These are phyloP conservation scores for Fulvia fulva DNA, from an alignment of 2,329 filamentous ascomycete genomes.

Conservation along the genomic window DNA sequence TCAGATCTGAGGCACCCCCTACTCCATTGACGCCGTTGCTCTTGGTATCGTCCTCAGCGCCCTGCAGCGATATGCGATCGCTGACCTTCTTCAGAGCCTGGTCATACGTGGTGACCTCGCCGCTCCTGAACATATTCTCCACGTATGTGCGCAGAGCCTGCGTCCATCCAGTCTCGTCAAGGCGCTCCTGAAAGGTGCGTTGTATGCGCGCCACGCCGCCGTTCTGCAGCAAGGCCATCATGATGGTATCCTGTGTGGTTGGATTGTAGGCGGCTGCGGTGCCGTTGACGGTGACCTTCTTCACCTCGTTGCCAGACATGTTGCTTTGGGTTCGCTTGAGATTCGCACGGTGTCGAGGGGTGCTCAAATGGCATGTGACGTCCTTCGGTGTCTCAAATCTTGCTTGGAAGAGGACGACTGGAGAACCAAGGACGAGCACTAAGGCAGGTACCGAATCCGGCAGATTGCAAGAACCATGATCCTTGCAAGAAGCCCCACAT, in stretches of 20 bases:
- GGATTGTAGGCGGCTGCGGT: conserved; percentile 38
- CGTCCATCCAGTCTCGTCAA: conserved; percentile 58
- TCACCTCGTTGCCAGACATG: conserved; percentile 17
- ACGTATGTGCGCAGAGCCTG: conserved; percentile 53
- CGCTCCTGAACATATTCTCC: conserved; percentile 54
- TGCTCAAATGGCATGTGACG: too few species aligned
- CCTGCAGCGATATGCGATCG: conserved; percentile 32
- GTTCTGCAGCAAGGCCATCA: conserved; percentile 44
- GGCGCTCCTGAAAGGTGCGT: conserved; percentile 49
- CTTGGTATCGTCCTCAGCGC: conserved; percentile 23
- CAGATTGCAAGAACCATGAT: neutral
- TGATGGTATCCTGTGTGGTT: conserved; percentile 39
- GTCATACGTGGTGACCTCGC: conserved; percentile 54
- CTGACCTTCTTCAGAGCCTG: conserved; percentile 54
- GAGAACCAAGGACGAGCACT: neutral
- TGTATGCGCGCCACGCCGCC: conserved; percentile 55
- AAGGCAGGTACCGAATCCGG: neutral
- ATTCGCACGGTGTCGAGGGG: neutral
- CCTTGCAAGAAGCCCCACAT: too few species aligned
- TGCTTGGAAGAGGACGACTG: neutral
- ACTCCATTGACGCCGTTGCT: conserved; percentile 12
- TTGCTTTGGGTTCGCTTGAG: neutral
- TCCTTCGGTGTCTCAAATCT: neutral
- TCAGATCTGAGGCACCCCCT: conserved; percentile 21
- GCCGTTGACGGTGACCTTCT: conserved; percentile 39